Evolutionary conservation across 2,329 filamentous ascomycete genomes (phyloP).

Genomic region (Fusarium sp.): DNA sequence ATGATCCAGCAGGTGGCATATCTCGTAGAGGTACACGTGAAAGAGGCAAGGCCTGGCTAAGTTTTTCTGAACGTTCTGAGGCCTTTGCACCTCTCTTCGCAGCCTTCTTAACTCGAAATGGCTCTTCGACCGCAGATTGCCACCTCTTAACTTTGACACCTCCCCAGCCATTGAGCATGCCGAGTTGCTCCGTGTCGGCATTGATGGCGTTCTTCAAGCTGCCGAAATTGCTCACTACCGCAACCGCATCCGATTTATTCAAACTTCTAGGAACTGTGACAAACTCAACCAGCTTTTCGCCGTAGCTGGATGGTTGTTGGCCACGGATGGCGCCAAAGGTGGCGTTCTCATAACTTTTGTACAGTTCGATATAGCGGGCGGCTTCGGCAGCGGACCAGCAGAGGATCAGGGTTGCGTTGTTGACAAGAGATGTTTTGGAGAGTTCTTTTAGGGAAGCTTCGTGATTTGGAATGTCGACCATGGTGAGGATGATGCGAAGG

Average conservation of each 20-base stretch:
- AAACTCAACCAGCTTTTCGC: slow-evolving; percentile 90
- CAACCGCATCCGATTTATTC: slow-evolving; percentile 94
- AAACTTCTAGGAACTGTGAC: slow-evolving; percentile 89
- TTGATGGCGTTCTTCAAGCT: slow-evolving; percentile 89
- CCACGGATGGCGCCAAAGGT: slow-evolving; percentile 83
- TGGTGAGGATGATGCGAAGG: slow-evolving; percentile 84
- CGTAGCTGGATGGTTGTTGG: slow-evolving; percentile 84
- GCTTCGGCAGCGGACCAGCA: slow-evolving; percentile 97
- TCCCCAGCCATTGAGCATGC: slow-evolving; percentile 90
- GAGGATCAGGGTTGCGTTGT: slow-evolving; percentile 90
- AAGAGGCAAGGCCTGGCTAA: slow-evolving; percentile 55
- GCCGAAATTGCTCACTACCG: slow-evolving; percentile 91
- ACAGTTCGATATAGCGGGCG: slow-evolving; percentile 91
- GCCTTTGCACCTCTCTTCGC: slow-evolving; percentile 58
- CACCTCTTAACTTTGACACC: slow-evolving; percentile 93
- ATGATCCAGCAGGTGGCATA: slow-evolving; percentile 46
- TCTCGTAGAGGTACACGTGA: slow-evolving; percentile 56
- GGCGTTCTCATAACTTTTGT: slow-evolving; percentile 93
- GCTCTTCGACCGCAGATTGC: slow-evolving; percentile 83
- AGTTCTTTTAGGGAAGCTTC: slow-evolving; percentile 90
- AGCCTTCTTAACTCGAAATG: slow-evolving; percentile 80
- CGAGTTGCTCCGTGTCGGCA: slow-evolving; percentile 85
- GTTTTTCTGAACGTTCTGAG: slow-evolving; percentile 41
- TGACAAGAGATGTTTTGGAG: slow-evolving; percentile 90
- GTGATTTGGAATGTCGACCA: slow-evolving; percentile 96